phyloP scores from a whole-genome alignment of 768 basidiomycete genomes.

The Lactarius psammicola region DNA sequence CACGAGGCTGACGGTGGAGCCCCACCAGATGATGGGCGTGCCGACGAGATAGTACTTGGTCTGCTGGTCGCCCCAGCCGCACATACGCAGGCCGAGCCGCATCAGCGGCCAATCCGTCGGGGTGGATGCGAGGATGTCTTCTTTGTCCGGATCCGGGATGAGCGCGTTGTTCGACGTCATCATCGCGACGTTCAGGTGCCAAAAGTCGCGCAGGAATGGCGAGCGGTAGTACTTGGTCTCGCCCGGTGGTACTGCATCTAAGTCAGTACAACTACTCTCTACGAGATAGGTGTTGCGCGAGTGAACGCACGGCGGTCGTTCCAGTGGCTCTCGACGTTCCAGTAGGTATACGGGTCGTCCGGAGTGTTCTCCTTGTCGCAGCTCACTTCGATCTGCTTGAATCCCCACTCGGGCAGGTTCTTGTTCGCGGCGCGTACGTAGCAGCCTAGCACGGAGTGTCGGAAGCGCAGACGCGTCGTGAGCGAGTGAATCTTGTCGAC shows the following conservation, averaged over 20 bases:
- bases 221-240: conserved; percentile 82
- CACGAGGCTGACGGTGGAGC: conserved; percentile 63
- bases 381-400: conserved; percentile 96
- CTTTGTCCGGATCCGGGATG: conserved; percentile 96
- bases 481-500: conserved; percentile 79
- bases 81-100: conserved; percentile 90
- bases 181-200: conserved; percentile 99
- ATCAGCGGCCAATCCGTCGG: conserved; percentile 95
- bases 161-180: conserved; percentile 99
- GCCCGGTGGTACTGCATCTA: conserved; percentile 58
- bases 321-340: conserved; percentile 99
- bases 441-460: conserved; percentile 74
- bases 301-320: conserved; percentile 80
- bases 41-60: conserved; percentile 93
- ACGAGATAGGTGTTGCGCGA: conserved; percentile 2
- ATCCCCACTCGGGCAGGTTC: conserved; percentile 95
- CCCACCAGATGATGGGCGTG: conserved; percentile 94
- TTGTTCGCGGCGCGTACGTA: conserved; percentile 89
- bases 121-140: conserved; percentile 92
- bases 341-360: conserved; percentile 81
- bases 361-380: conserved; percentile 88
- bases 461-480: conserved; percentile 86
- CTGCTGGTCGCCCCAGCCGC: conserved; percentile 88
- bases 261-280: background rate
- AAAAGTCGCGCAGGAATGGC: conserved; percentile 94